Base-by-base conservation (phyloP, 345 rosid genomes). In the Sonneratia caseolaris region DNA sequence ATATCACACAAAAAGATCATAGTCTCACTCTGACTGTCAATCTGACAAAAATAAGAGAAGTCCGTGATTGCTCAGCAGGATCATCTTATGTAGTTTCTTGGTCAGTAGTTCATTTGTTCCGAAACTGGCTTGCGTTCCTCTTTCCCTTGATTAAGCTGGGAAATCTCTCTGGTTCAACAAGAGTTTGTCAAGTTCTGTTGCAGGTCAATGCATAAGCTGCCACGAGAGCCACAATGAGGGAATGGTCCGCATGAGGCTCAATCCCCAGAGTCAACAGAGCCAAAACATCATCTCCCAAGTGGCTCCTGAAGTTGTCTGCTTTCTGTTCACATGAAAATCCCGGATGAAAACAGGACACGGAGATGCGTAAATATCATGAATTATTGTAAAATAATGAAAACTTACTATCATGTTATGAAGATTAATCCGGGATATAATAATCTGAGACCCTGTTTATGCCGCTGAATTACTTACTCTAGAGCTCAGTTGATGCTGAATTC, bases 231-330 rank as follows among this genome's bases (percentile, higher is more conserved):
- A 81, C 74, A 37, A 84, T 75, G 22, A 85, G 78, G 22, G 85
- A 82, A 64, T 76, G 88, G 71, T 85, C 84, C 10, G 80, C 78
- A 74, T 76, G 74, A 57, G 88, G 81, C 64, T 85, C 85, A 70
- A 84, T 86, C 32, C 73, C 79, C 32, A 27, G 32, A 27, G 32
- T 27, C 32, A 27, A 27, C 83, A 86, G 71, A 66, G 75, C 61
- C 68, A 80, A 68, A 37, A 84, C 89, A 69, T 85, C 89, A 19
- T 82, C 83, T 48, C 85, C 89, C 36, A 84, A 27, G 62, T n/a
- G 68, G 15, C 59, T 48, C 89, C 91, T 21, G 79, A 81, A 48
- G 84, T 53, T 64, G 86, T 82, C 59, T 82, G 86, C 73, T 88
- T 88, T 71, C 79, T 85, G 69, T 79, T 86, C 65, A 76, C 86